Evolutionary conservation across 805 yeast genomes (phyloP), one percentile per base, ranked within the genome.

Genomic region (Barnettozyma sp.): DNA sequence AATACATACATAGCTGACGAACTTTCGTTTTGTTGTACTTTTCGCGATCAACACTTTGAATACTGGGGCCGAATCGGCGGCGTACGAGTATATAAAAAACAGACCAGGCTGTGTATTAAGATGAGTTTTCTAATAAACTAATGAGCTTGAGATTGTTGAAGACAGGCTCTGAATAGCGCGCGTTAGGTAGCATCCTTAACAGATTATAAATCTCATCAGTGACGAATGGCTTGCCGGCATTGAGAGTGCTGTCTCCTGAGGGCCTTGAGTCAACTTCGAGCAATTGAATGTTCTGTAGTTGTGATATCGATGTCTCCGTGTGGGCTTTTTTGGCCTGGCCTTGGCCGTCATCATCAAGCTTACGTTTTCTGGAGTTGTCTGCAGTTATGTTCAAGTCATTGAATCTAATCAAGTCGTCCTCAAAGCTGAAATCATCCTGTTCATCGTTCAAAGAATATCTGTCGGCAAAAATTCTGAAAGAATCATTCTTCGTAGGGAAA

Each of bases 401-500:
- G 14, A 38, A 45, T 31, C 55, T 46, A 21, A 53, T 43, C 29
- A 51, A 28, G 25, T 50, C 55, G 27, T 49, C 50, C 15, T 45
- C 47, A 4, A 40, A 15, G 16, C 39, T 34, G 18, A 19, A 43
- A 15, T 43, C 48, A 20, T 35, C 36, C 3, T 38, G 35, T 16
- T 26, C 34, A 17, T 54, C 50, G 40, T 56, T 62, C 28, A 60
- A 49, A 16, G 56, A 49, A 37, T 61, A 60, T 14, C 68, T 52
- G 33, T 60, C 60, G 3, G 67, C 62, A 42, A 63, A 63, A 7
- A 56, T 39, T 22, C 52, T 49, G 22, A 64, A 50, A 28, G 50
- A 40, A 13, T 55, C 49, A n/a, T n/a, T n/a, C n/a, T 72, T 79
- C 5, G 74, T 71, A 0, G 88, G 83, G 55, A 84, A 87, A 23